Evolutionary conservation across 495 filamentous ascomycete genomes (phyloP).

Genomic region (Penicillium lividum): DNA sequence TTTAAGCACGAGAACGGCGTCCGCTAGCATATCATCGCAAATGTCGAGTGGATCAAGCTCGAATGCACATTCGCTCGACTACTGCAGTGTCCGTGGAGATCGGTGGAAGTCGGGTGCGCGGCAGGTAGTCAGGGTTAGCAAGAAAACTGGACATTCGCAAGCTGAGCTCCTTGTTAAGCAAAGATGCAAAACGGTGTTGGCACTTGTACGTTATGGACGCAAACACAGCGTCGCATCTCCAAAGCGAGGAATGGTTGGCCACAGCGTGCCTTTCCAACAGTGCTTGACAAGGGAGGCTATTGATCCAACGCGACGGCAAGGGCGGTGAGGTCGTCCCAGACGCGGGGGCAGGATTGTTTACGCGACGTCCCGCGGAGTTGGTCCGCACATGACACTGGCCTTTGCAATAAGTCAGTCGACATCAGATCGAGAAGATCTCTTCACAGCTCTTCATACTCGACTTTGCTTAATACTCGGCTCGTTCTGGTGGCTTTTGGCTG

Average conservation of each 20-base stretch:
- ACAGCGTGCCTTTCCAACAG: neutral
- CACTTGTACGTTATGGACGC: neutral
- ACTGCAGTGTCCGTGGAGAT: neutral
- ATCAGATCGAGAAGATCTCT: neutral
- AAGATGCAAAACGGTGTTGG: neutral
- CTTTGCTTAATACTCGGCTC: too few relatives aligned
- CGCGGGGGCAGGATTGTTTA: neutral
- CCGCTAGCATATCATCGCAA: too few relatives aligned
- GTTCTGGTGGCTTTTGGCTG: too few relatives aligned
- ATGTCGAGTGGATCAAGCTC: too few relatives aligned
- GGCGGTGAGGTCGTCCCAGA: neutral
- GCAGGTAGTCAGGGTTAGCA: neutral
- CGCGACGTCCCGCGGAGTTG: conserved; percentile 1
- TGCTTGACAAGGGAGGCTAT: neutral
- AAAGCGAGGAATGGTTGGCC: neutral
- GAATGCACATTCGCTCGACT: too few relatives aligned
- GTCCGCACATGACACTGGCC: neutral
- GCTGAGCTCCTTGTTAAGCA: neutral
- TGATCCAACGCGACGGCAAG: neutral
- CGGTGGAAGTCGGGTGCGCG: too few relatives aligned
- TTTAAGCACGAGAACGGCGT: too few relatives aligned
- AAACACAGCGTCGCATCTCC: neutral
- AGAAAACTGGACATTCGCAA: neutral
- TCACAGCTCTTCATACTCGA: neutral
- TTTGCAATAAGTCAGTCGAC: neutral